Evolutionary conservation across 805 yeast genomes (phyloP), one percentile per base, ranked within the genome.

Genomic region (Lipomyces lipofer): DNA sequence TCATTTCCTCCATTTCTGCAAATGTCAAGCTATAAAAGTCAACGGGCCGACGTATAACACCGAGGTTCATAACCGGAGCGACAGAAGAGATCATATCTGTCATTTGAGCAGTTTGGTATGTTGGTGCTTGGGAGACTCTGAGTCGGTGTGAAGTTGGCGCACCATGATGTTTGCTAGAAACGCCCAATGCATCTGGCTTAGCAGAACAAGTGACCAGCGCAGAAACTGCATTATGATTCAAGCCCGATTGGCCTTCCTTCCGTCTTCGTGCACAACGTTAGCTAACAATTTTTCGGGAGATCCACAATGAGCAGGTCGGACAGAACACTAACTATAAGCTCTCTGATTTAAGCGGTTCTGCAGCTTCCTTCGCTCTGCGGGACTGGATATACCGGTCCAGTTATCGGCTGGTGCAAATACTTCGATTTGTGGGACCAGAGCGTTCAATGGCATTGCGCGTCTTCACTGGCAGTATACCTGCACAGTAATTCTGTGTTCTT

Each of bases 281-380:
- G 39, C 39, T 13, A 13, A 2, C 39, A 33, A 33, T 33, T 13
- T 33, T 33, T 33, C 3, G 39, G 36, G 36, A 32, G 36, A 32
- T 4, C 36, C 36, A 33, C 39, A 33, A 33, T 33, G 19, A 33
- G 15, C 39, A 33, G 21, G 10, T 32, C 36, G 36, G 36, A 32
- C 36, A 32, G 36, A 32, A 32, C 17, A 33, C 39, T 33, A 7
- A 33, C 39, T 33, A 13, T 33, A 33, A 33, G 39, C 39, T 33
- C 39, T 33, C 21, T 33, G 39, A 33, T 33, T 33, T 13, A 33
- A 33, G 6, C 39, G 39, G 39, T 33, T 33, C 39, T 33, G 39
- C 39, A 33, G 39, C 39, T 13, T 33, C 39, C 9, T 33, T 33
- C 39, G 39, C 39, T 33, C 39, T 33, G 39, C 39, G 17, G 39